Conservation (phyloP, 2,329 filamentous ascomycete species). For the Aciculosporium take region DNA sequence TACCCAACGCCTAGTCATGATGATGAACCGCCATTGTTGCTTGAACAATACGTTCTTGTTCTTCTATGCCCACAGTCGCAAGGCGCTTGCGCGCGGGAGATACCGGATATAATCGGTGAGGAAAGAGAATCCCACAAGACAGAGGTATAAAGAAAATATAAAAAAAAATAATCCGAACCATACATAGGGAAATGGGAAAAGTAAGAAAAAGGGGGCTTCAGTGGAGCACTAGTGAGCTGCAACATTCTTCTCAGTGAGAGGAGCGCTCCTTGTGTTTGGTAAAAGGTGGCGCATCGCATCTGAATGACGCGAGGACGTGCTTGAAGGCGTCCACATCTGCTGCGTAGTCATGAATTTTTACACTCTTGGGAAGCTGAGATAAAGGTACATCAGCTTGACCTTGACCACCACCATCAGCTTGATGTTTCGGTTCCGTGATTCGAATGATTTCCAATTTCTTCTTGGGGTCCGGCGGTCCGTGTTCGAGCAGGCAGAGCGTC, state of each 20-base stretch:
- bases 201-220: not conserved
- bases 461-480: not conserved
- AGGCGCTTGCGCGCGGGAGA: not conserved
- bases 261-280: not conserved
- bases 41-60: not conserved
- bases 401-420: not conserved
- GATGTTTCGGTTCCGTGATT: slow-evolving; percentile 7
- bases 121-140: not conserved
- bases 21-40: not conserved
- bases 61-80: not conserved
- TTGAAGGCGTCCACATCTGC: slow-evolving; percentile 9
- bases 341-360: slow-evolving; percentile 11
- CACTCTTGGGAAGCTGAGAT: not conserved
- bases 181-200: too few species aligned
- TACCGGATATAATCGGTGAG: not conserved
- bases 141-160: not conserved
- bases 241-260: not conserved
- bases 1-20: slow-evolving; percentile 1
- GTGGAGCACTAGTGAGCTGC: too few species aligned
- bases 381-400: not conserved
- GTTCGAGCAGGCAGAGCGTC: slow-evolving; percentile 17
- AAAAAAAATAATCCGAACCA: too few species aligned
- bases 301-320: slow-evolving; percentile 5
- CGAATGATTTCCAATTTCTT: slow-evolving; percentile 10
- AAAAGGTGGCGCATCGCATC: not conserved